phyloP scores from a whole-genome alignment of 805 yeast species.

The Ogataea populi-albae region DNA sequence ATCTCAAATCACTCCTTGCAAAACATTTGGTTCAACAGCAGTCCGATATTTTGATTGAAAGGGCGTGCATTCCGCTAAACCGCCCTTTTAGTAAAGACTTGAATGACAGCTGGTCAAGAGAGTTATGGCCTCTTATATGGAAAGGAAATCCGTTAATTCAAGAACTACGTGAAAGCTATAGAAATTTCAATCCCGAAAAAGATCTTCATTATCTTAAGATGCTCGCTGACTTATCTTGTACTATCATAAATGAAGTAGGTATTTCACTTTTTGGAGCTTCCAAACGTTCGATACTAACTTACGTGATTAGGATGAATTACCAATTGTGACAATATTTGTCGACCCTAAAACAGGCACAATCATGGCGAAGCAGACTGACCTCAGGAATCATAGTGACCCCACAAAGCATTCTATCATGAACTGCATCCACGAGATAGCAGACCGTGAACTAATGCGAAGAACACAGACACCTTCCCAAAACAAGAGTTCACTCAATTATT shows the following conservation, averaged over 20 bases:
- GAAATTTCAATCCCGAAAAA: constrained; percentile 40
- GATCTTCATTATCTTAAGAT: constrained; percentile 35
- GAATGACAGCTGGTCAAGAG: constrained; percentile 59
- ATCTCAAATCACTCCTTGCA: constrained; percentile 27
- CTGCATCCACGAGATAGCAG: constrained; percentile 66
- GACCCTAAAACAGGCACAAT: constrained; percentile 47
- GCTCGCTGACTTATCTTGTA: constrained; percentile 30
- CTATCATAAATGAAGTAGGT: no score
- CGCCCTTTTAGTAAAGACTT: constrained; percentile 74
- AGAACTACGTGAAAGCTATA: constrained; percentile 47
- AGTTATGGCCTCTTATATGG: constrained; percentile 90
- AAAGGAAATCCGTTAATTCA: constrained; percentile 85
- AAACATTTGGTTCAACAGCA: constrained; percentile 11
- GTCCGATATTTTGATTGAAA: constrained; percentile 9
- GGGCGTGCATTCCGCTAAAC: constrained; percentile 48
- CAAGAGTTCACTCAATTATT: constrained; percentile 39
- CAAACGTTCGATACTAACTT: background rate
- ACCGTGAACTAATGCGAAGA: constrained; percentile 44
- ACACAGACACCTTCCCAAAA: constrained; percentile 4
- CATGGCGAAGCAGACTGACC: constrained; percentile 39
- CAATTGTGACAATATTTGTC: constrained; percentile 62
- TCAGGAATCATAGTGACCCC: constrained; percentile 44
- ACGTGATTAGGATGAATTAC: constrained; percentile 25
- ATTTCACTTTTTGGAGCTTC: no score
- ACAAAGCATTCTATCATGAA: constrained; percentile 73